Conservation (phyloP, 2,329 filamentous ascomycete genomes). For the Phoma herbarum region DNA sequence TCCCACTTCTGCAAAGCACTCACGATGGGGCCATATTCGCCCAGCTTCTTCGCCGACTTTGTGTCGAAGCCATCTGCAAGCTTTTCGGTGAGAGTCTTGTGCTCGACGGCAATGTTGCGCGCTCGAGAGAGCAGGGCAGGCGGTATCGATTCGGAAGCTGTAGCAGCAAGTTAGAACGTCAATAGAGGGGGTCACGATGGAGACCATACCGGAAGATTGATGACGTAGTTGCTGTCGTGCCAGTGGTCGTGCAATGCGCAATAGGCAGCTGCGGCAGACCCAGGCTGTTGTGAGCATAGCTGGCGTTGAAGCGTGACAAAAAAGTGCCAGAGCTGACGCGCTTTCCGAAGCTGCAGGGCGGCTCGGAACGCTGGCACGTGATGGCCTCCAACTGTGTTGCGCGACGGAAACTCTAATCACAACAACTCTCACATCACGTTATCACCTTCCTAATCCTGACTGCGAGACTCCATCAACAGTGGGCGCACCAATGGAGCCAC, state of each 20-base stretch:
- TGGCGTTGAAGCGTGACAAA: constrained; percentile 19
- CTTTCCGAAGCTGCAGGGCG: constrained; percentile 27
- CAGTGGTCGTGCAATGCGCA: constrained; percentile 48
- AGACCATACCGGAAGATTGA: constrained; percentile 38
- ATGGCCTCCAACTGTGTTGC: constrained; percentile 12
- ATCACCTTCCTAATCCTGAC: constrained; percentile 26
- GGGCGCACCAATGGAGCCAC: constrained; percentile 4
- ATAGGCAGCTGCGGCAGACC: constrained; percentile 60
- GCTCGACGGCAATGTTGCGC: constrained; percentile 63
- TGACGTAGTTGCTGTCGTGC: constrained; percentile 38
- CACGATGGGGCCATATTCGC: constrained; percentile 63
- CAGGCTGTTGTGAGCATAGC: constrained; percentile 50
- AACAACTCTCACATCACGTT: constrained; percentile 3
- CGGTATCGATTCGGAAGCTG: constrained; percentile 54
- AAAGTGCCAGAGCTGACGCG: constrained; percentile 28
- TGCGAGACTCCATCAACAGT: background rate
- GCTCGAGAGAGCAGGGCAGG: constrained; percentile 65
- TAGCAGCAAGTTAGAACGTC: constrained; percentile 30
- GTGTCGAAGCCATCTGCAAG: constrained; percentile 65
- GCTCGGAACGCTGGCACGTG: constrained; percentile 40
- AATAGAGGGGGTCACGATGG: background rate
- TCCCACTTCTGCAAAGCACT: constrained; percentile 66
- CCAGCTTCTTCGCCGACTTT: constrained; percentile 64
- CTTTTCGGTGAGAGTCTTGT: constrained; percentile 61
- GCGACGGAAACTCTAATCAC: constrained; percentile 8